Evolutionary conservation across 345 rosid genomes (phyloP).

Genomic region (Populus deltoides): DNA sequence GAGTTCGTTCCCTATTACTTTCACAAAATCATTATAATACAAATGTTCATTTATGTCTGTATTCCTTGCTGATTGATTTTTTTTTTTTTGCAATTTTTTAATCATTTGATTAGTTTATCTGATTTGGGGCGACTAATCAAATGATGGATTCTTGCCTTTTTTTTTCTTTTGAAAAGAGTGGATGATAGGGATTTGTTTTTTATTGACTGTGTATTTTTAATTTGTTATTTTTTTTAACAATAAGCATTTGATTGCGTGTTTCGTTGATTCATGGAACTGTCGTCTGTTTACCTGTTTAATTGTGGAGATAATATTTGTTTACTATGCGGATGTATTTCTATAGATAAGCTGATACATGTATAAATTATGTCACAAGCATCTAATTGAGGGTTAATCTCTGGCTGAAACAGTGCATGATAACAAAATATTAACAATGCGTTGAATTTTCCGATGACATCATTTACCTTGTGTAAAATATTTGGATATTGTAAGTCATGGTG

Average conservation of each 20-base stretch:
- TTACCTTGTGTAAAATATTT: conserved; percentile 2
- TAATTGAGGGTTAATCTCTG: conserved; percentile 37
- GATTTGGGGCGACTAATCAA: conserved; percentile 14
- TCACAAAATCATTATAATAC: conserved; percentile 8
- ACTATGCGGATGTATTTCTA: conserved; percentile 9
- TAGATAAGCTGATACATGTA: conserved; percentile 20
- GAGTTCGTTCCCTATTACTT: conserved; percentile 21
- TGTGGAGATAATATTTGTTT: conserved; percentile 22
- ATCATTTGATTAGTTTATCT: conserved; percentile 8
- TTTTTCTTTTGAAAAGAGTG: background rate
- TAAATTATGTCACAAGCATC: conserved; percentile 25
- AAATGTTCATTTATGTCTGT: background rate
- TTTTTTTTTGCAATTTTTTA: conserved; percentile 3
- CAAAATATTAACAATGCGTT: conserved; percentile 11
- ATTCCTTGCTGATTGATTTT: background rate
- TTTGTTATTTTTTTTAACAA: conserved; percentile 4
- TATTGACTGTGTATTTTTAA: conserved; percentile 12
- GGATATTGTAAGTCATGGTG: conserved; percentile 7
- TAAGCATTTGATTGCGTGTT: conserved; percentile 23
- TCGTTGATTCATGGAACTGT: conserved; percentile 41
- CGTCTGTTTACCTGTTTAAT: conserved; percentile 36
- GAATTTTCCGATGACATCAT: conserved; percentile 14
- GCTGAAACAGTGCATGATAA: conserved; percentile 35
- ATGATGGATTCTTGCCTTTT: conserved; percentile 4
- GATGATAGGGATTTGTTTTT: conserved; percentile 1